Percentiles rank a stretch among this genome's conserved stretches.
phyloP scores from a whole-genome alignment of 208 protist genomes.

The Lotmaria passim region DNA sequence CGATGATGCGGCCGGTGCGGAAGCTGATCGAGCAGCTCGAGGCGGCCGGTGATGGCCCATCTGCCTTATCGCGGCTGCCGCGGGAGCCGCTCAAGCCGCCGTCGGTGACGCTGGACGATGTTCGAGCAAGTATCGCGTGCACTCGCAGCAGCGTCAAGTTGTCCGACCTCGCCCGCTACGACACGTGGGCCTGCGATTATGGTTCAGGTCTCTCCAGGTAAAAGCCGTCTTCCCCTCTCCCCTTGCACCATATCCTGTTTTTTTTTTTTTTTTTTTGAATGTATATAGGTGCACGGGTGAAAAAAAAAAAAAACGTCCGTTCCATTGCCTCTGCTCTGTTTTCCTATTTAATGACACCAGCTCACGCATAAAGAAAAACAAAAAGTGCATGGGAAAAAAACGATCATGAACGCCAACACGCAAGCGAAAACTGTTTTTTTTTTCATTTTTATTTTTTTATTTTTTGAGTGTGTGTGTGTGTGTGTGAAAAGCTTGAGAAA shows the following conservation, averaged over 20 bases:
- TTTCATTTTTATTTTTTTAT: no score
- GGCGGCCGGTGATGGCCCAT: constrained; percentile 16
- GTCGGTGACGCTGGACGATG: constrained; percentile 71
- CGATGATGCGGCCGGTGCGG: constrained; percentile 92
- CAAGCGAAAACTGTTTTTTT: no score
- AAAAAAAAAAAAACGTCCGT: not conserved
- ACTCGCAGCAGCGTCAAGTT: constrained; percentile 80
- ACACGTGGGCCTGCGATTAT: constrained; percentile 72
- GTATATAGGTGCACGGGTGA: no score
- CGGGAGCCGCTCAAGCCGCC: constrained; percentile 45
- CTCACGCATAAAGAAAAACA: no score
- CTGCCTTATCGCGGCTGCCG: constrained; percentile 31
- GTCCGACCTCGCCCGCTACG: constrained; percentile 71
- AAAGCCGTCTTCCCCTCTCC: not conserved
- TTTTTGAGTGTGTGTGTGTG: no score
- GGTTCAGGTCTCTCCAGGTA: constrained; percentile 83
- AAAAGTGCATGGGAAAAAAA: no score
- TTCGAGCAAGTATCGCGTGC: constrained; percentile 76
- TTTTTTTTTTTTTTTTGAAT: not conserved
- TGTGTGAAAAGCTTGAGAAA: no score
- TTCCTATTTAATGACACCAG: no score
- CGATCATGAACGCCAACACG: no score
- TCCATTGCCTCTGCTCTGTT: not conserved
- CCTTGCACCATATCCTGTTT: no score
- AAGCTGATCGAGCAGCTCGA: constrained; percentile 86